Conservation (phyloP, 352 stramenopile species). For the Globisporangium paddicum region DNA sequence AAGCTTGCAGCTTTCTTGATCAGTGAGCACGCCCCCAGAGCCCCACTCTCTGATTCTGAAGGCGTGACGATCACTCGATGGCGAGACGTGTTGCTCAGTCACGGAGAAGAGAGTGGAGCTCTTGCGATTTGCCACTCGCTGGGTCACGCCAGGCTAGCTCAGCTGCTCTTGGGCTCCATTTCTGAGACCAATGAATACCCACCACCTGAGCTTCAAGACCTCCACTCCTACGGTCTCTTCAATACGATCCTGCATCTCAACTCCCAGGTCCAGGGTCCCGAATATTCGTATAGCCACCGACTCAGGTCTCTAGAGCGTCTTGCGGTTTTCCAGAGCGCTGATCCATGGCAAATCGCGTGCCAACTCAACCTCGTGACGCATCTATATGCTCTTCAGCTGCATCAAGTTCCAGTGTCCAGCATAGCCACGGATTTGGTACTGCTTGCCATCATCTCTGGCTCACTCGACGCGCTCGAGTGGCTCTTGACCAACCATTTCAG, state of each 20-base stretch:
- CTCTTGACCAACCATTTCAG: slow-evolving; percentile 16
- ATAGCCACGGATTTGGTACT: slow-evolving; percentile 12
- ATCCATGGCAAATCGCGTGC: slow-evolving; percentile 13
- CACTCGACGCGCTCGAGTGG: slow-evolving; percentile 39
- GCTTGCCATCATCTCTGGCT: slow-evolving; percentile 21
- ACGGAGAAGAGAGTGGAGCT: neutral
- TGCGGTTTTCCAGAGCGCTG: neutral
- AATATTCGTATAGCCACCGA: neutral
- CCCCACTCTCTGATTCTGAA: neutral
- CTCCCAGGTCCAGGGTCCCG: neutral
- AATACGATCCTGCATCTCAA: slow-evolving; percentile 4
- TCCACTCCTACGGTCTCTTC: slow-evolving; percentile 22
- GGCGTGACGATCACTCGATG: neutral
- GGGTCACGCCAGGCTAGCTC: slow-evolving; percentile 2
- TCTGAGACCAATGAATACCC: neutral
- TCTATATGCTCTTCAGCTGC: slow-evolving; percentile 24
- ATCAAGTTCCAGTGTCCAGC: slow-evolving; percentile 1
- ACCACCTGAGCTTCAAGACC: slow-evolving; percentile 21
- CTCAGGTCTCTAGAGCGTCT: neutral
- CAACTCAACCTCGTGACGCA: slow-evolving; percentile 27
- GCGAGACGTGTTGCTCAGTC: neutral
- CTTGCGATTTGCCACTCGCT: slow-evolving; percentile 5
- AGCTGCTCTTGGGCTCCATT: neutral
- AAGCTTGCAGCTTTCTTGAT: slow-evolving; percentile 7
- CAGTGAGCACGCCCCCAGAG: neutral